phyloP scores from a whole-genome alignment of 1,284 basidiomycete genomes.

The Hemileia vastatrix region DNA sequence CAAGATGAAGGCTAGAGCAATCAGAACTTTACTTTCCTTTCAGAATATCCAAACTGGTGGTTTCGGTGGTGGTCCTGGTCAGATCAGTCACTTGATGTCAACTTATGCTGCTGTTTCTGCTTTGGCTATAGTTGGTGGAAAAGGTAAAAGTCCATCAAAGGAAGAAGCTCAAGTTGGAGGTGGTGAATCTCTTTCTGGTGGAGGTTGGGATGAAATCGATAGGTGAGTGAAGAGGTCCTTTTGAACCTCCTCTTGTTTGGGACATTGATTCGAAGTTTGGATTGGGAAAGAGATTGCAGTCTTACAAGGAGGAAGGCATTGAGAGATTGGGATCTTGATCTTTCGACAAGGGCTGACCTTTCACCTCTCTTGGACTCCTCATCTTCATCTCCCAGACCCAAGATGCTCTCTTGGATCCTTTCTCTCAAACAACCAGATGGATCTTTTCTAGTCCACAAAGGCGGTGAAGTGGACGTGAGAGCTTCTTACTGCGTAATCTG shows the following conservation, averaged over 20 bases:
- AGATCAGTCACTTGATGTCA: slow-evolving; percentile 74
- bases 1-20: slow-evolving; percentile 29
- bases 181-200: slow-evolving; percentile 46
- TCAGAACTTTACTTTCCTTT: slow-evolving; percentile 39
- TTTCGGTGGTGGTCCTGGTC: slow-evolving; percentile 77
- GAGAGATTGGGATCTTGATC: background rate
- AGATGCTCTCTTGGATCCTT: slow-evolving; percentile 80
- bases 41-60: slow-evolving; percentile 53
- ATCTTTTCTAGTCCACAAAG: slow-evolving; percentile 75
- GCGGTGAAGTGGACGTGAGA: slow-evolving; percentile 86
- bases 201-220: slow-evolving; percentile 46
- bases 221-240: slow-evolving; percentile 26
- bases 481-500: slow-evolving; percentile 68
- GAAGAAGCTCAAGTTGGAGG: slow-evolving; percentile 51
- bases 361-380: slow-evolving; percentile 55
- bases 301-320: background rate
- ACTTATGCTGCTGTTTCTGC: slow-evolving; percentile 82
- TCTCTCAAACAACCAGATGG: slow-evolving; percentile 87
- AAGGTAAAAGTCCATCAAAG: slow-evolving; percentile 46
- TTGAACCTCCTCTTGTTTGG: background rate
- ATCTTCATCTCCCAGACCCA: slow-evolving; percentile 64
- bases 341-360: slow-evolving; percentile 23
- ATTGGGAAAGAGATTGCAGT: background rate
- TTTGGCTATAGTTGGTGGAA: slow-evolving; percentile 66
- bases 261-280: background rate